These are phyloP conservation scores for Tribonema minus DNA, from an alignment of 108 stramenopile species.

Conservation along the genomic window DNA sequence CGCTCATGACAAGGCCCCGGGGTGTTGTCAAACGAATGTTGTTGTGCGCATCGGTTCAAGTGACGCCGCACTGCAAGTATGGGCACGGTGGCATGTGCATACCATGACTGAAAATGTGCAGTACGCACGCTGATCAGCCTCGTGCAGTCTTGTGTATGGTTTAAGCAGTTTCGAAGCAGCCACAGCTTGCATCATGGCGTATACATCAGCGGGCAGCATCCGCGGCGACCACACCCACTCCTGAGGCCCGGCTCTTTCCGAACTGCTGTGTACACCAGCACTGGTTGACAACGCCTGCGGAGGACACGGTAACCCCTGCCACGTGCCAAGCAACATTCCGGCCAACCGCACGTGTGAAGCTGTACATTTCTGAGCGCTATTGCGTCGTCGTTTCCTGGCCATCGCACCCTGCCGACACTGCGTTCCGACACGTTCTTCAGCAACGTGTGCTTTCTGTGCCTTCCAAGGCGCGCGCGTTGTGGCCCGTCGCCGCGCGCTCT, in stretches of 20 bases:
- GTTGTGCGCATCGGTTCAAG: neutral
- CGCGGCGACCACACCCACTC: too few relatives aligned
- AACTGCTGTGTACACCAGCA: too few relatives aligned
- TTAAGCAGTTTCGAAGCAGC: too few relatives aligned
- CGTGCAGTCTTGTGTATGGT: too few relatives aligned
- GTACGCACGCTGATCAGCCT: neutral
- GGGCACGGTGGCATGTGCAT: neutral
- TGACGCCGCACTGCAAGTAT: neutral
- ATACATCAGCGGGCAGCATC: too few relatives aligned
- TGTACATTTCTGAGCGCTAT: neutral
- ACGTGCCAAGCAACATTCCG: too few relatives aligned
- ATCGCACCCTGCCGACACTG: neutral
- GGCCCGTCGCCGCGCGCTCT: neutral
- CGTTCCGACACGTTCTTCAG: neutral
- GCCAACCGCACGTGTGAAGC: neutral
- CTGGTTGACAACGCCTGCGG: too few relatives aligned
- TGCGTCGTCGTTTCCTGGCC: neutral
- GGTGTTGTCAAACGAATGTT: neutral
- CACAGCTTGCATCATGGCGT: too few relatives aligned
- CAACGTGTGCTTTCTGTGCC: neutral
- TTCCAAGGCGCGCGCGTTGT: slow-evolving; percentile 9
- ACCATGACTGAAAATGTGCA: neutral
- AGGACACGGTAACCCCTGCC: too few relatives aligned
- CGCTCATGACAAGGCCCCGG: neutral
- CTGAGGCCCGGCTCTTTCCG: too few relatives aligned